phyloP scores from a whole-genome alignment of 169 alveolate species.

The Babesia gibsoni region DNA sequence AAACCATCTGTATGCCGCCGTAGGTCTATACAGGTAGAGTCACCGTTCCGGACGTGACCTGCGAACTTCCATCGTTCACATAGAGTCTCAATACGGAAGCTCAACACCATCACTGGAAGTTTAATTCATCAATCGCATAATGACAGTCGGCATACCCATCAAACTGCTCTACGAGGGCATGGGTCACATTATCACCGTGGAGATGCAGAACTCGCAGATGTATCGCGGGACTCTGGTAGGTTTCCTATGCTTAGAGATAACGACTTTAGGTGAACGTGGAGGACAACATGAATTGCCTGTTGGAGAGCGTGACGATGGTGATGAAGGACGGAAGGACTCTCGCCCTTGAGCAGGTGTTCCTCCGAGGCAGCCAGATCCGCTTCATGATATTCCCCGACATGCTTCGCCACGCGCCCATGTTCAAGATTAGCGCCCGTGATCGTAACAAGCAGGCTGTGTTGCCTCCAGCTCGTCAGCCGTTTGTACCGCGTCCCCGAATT shows the following conservation, averaged over 20 bases:
- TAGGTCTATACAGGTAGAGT: too few species aligned
- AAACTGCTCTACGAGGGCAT: conserved; percentile 97
- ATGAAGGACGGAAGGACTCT: conserved; percentile 94
- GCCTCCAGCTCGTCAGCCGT: conserved; percentile 38
- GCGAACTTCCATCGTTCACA: too few species aligned
- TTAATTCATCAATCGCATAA: too few species aligned
- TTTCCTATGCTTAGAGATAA: conserved; percentile 34
- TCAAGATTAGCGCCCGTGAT: conserved; percentile 79
- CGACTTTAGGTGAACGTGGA: conserved; percentile 78
- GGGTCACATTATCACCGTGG: conserved; percentile 97
- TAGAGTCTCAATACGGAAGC: too few species aligned
- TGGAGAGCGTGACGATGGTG: conserved; percentile 95
- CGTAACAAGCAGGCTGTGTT: conserved; percentile 48
- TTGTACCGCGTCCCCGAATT: neutral
- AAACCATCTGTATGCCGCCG: too few species aligned
- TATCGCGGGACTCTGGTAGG: conserved; percentile 94
- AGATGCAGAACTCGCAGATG: conserved; percentile 92
- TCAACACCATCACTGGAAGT: too few species aligned
- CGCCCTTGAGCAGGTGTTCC: conserved; percentile 88
- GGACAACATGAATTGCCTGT: conserved; percentile 97
- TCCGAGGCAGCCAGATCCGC: conserved; percentile 93
- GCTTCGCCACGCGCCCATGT: conserved; percentile 99
- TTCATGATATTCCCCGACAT: conserved; percentile 97
- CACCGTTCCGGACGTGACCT: too few species aligned
- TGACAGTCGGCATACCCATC: conserved; percentile 95